phyloP scores from a whole-genome alignment of 208 protist species.

The Jaenimonas drosophilae region DNA sequence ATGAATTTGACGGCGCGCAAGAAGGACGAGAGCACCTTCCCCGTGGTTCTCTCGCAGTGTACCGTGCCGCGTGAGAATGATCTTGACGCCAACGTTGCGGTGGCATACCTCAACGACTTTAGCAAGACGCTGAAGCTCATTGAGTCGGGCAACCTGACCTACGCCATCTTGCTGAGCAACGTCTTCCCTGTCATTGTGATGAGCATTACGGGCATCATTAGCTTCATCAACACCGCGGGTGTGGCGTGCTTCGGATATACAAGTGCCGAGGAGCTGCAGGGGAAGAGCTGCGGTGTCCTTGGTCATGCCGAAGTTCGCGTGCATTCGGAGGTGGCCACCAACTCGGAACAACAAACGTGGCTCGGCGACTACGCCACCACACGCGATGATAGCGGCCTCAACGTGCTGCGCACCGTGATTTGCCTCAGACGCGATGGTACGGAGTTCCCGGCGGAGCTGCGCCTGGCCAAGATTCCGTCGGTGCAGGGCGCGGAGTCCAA shows the following conservation, averaged over 20 bases:
- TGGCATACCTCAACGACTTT: conserved; percentile 9
- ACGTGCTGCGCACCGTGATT: conserved; percentile 2
- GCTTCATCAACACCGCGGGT: conserved; percentile 19
- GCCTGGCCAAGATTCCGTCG: conserved; percentile 6
- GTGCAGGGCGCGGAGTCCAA: not conserved
- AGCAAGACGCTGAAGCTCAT: conserved; percentile 4
- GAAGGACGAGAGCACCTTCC: conserved; percentile 2
- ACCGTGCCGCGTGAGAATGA: not conserved
- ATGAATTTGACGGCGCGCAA: not conserved
- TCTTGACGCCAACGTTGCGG: not conserved
- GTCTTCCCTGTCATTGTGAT: conserved; percentile 19
- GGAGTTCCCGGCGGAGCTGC: conserved; percentile 12
- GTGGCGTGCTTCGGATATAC: conserved; percentile 12
- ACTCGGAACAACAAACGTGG: not conserved
- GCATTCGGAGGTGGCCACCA: conserved; percentile 7
- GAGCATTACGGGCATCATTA: conserved; percentile 12
- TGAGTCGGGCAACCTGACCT: conserved; percentile 6
- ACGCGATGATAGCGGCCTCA: not conserved
- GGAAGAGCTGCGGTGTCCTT: conserved; percentile 7
- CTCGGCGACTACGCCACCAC: conserved; percentile 2
- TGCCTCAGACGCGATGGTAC: conserved; percentile 6
- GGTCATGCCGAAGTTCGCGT: not conserved
- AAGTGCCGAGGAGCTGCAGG: conserved; percentile 8
- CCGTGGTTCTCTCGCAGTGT: conserved; percentile 2
- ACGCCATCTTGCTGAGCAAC: conserved; percentile 10